A percentile compares a stretch with the other conserved stretches of the same genome.
These are phyloP conservation scores for Sideroxylon spinosum DNA, from an alignment of 179 eudicot species.

Conservation along the genomic window DNA sequence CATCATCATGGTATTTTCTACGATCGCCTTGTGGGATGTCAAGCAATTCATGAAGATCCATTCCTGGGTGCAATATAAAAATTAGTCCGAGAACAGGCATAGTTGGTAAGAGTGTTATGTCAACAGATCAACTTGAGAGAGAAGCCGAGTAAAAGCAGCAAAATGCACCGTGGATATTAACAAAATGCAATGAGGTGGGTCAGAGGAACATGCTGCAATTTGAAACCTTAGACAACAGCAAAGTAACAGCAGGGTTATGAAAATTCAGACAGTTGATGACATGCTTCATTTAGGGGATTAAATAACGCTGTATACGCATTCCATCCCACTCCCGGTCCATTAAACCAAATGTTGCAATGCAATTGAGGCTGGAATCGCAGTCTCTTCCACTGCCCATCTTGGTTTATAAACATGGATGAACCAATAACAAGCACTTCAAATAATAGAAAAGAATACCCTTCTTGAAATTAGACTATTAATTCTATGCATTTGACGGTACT, in stretches of 20 bases:
- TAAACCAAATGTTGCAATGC: not conserved
- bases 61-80: constrained; percentile 44
- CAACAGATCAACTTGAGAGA: not conserved
- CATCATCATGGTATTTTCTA: constrained; percentile 94
- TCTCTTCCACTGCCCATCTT: not conserved
- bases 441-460: too few relatives aligned
- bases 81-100: not conserved
- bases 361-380: not conserved
- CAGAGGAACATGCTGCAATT: not conserved
- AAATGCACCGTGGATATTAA: not conserved
- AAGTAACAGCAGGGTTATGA: not conserved
- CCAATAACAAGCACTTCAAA: not conserved
- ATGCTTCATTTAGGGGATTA: not conserved
- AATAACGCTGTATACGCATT: too few relatives aligned
- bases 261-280: not conserved
- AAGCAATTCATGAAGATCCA: constrained; percentile 89
- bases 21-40: constrained; percentile 91
- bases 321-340: too few relatives aligned
- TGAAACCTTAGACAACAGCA: not conserved
- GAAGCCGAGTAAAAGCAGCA: not conserved
- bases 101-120: not conserved
- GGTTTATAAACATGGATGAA: not conserved
- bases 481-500: too few relatives aligned
- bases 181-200: not conserved
- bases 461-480: too few relatives aligned